These are phyloP conservation scores for Solanum clarkiae DNA, from an alignment of 257 asterid genomes.

Conservation along the genomic window DNA sequence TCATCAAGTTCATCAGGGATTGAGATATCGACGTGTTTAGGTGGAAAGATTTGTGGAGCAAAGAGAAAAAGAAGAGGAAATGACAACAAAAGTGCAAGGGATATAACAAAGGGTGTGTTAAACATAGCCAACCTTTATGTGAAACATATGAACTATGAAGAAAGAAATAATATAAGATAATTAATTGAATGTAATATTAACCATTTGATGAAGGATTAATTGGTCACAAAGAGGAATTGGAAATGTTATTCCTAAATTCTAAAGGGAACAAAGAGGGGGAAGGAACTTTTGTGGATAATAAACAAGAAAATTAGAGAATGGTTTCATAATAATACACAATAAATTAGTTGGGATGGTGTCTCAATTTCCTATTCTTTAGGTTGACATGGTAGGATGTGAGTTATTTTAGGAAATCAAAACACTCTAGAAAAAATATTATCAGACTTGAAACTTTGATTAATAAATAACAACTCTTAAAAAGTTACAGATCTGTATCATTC, in stretches of 20 bases:
- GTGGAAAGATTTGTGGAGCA: conserved; percentile 38
- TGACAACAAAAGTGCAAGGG: conserved; percentile 37
- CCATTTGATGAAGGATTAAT: background rate
- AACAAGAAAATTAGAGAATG: background rate
- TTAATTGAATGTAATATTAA: background rate
- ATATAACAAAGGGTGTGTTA: conserved; percentile 26
- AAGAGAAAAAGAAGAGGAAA: conserved; percentile 42
- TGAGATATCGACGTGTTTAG: conserved; percentile 23
- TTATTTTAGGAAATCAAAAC: background rate
- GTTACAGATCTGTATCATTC: too few relatives aligned
- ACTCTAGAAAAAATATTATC: background rate
- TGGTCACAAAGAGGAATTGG: background rate
- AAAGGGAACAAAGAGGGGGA: background rate
- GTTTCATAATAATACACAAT: background rate
- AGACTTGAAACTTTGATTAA: background rate
- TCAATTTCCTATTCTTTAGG: background rate
- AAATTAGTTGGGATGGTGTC: background rate
- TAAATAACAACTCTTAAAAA: background rate
- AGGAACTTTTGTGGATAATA: background rate
- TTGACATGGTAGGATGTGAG: background rate
- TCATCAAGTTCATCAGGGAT: conserved; percentile 68
- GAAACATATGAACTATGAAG: background rate
- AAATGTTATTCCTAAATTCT: background rate
- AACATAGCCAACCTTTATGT: conserved; percentile 23
- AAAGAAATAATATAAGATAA: background rate